Evolutionary conservation across 1,284 basidiomycete species (phyloP).

Genomic region (Ganoderma lucidum): DNA sequence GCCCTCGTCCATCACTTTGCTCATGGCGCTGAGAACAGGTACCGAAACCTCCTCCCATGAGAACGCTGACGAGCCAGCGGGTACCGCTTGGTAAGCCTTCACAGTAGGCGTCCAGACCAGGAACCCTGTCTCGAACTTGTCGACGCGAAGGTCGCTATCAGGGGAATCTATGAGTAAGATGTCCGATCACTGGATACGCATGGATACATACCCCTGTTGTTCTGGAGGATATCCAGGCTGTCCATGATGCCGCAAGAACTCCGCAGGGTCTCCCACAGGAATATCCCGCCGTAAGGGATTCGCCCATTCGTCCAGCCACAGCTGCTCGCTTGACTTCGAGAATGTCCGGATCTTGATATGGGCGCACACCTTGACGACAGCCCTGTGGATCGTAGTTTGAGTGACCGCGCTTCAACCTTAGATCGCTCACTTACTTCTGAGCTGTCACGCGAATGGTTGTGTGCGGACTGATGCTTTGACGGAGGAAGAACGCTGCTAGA

Average conservation of each 20-base stretch:
- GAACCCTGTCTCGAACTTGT: constrained; percentile 89
- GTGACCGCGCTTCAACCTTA: constrained; percentile 9
- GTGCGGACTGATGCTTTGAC: constrained; percentile 80
- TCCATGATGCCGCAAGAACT: constrained; percentile 56
- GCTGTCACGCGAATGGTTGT: constrained; percentile 80
- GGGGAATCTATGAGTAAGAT: not conserved
- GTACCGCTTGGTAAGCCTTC: constrained; percentile 68
- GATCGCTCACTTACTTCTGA: constrained; percentile 50
- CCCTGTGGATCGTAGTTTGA: constrained; percentile 51
- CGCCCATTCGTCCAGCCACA: constrained; percentile 83
- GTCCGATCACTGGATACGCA: not conserved
- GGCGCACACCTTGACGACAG: constrained; percentile 77
- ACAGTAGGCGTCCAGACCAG: constrained; percentile 81
- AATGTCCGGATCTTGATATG: constrained; percentile 90
- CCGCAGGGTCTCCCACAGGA: constrained; percentile 54
- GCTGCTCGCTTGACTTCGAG: constrained; percentile 68
- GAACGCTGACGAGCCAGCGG: constrained; percentile 58
- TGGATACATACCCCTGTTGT: constrained; percentile 24
- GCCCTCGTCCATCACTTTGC: constrained; percentile 53
- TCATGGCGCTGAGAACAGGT: constrained; percentile 68
- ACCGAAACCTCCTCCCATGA: constrained; percentile 73
- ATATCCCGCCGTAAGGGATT: constrained; percentile 77
- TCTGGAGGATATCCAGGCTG: constrained; percentile 43
- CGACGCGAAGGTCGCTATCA: constrained; percentile 64
- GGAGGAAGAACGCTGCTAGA: constrained; percentile 74